phyloP scores from a whole-genome alignment of 1,284 basidiomycete species.

The Sanghuangporus weigelae region DNA sequence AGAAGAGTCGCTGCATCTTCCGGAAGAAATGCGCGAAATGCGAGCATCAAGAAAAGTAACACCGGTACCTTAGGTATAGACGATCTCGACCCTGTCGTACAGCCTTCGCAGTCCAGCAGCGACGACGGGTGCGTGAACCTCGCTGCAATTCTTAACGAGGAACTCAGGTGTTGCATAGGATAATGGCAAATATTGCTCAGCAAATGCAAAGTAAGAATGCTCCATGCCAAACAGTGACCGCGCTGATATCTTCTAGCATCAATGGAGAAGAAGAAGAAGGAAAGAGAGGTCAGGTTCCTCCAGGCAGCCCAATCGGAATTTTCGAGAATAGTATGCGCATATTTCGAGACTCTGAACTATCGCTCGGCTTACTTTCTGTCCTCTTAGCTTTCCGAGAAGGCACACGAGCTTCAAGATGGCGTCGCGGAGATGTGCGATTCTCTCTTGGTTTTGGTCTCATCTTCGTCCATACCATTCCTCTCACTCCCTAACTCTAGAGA shows the following conservation, averaged over 20 bases:
- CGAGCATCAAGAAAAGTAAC: neutral
- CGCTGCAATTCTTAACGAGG: neutral
- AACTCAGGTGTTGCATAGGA: neutral
- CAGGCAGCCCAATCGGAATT: conserved; percentile 14
- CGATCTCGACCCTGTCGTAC: conserved; percentile 7
- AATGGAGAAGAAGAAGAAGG: conserved; percentile 18
- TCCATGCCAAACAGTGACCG: neutral
- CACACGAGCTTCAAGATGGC: conserved; percentile 8
- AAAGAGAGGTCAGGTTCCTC: conserved; percentile 16
- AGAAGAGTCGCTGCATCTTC: neutral
- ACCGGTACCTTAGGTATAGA: neutral
- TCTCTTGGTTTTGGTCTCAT: neutral
- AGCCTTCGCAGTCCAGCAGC: conserved; percentile 16
- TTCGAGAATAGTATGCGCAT: neutral
- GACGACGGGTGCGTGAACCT: conserved; percentile 14
- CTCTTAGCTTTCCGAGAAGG: conserved; percentile 10
- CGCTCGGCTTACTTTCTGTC: neutral
- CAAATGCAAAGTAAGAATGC: conserved; percentile 16
- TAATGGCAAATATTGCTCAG: conserved; percentile 18
- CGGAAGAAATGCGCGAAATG: neutral
- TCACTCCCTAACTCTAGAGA: conserved; percentile 4
- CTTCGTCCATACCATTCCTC: neutral
- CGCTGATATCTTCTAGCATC: conserved; percentile 1
- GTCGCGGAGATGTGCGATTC: conserved; percentile 10
- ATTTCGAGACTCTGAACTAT: neutral